These are phyloP conservation scores for Naganishia randhawae DNA, from an alignment of 768 basidiomycete species.

Conservation along the genomic window DNA sequence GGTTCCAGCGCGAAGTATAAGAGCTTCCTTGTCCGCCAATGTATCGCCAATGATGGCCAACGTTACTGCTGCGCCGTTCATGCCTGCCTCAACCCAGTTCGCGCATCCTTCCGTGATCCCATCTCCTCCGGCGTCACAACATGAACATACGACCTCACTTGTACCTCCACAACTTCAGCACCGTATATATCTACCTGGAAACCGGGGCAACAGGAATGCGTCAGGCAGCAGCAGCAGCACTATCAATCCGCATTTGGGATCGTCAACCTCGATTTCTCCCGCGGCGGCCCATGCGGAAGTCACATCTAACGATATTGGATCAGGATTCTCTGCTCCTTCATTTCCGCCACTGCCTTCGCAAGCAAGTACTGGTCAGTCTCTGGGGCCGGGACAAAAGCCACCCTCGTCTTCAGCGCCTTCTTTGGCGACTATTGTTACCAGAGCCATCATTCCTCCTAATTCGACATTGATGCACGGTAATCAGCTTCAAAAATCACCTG, in stretches of 20 bases:
- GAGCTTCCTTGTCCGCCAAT: constrained; percentile 6
- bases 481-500: constrained; percentile 4
- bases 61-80: constrained; percentile 31
- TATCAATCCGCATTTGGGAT: constrained; percentile 29
- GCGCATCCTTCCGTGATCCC: not conserved
- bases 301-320: not conserved
- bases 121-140: constrained; percentile 2
- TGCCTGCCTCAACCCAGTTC: constrained; percentile 19
- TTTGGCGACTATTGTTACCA: constrained; percentile 47
- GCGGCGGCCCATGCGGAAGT: not conserved
- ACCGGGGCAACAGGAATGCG: not conserved
- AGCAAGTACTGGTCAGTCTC: not conserved
- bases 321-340: constrained; percentile 32
- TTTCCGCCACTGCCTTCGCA: constrained; percentile 46
- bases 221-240: constrained; percentile 23
- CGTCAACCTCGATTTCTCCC: constrained; percentile 27
- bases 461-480: constrained; percentile 15
- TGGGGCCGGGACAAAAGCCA: not conserved
- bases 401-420: constrained; percentile 36
- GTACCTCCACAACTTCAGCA: constrained; percentile 50
- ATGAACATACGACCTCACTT: constrained; percentile 40
- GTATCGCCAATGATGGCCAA: constrained; percentile 32
- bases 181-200: constrained; percentile 45
- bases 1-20: not conserved
- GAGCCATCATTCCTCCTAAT: constrained; percentile 38